phyloP scores from a whole-genome alignment of 2,329 filamentous ascomycete genomes.

The Phialophora expanda region DNA sequence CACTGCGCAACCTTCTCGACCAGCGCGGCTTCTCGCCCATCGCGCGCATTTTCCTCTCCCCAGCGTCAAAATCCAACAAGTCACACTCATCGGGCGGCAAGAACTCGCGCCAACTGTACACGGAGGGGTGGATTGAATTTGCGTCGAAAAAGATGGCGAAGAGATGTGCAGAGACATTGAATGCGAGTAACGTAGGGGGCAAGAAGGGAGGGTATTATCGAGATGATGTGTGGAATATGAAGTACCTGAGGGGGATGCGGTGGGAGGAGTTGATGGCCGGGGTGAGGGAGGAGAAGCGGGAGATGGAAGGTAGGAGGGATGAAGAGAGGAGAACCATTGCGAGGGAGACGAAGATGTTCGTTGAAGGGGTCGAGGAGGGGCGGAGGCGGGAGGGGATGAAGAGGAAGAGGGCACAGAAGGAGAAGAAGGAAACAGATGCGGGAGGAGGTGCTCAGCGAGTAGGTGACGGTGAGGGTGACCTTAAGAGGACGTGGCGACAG shows the following conservation, averaged over 20 bases:
- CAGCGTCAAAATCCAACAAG: constrained; percentile 37
- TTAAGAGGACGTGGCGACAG: constrained; percentile 49
- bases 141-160: constrained; percentile 53
- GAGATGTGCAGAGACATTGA: constrained; percentile 53
- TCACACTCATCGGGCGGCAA: constrained; percentile 41
- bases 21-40: constrained; percentile 51
- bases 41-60: constrained; percentile 52
- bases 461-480: constrained; percentile 11
- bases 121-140: constrained; percentile 56
- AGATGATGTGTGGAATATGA: constrained; percentile 56
- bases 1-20: constrained; percentile 50
- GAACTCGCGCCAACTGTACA: constrained; percentile 50
- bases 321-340: constrained; percentile 51
- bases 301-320: constrained; percentile 49
- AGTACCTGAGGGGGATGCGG: constrained; percentile 50
- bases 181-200: constrained; percentile 51
- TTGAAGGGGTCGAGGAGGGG: constrained; percentile 48
- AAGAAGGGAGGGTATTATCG: constrained; percentile 54
- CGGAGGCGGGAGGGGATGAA: constrained; percentile 48
- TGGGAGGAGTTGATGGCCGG: constrained; percentile 55
- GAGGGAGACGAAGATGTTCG: constrained; percentile 52
- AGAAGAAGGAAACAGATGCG: constrained; percentile 43
- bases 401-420: constrained; percentile 50
- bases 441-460: constrained; percentile 34
- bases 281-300: constrained; percentile 49